Evolutionary conservation across 495 filamentous ascomycete genomes (phyloP).

Genomic region (Podospora anserina): DNA sequence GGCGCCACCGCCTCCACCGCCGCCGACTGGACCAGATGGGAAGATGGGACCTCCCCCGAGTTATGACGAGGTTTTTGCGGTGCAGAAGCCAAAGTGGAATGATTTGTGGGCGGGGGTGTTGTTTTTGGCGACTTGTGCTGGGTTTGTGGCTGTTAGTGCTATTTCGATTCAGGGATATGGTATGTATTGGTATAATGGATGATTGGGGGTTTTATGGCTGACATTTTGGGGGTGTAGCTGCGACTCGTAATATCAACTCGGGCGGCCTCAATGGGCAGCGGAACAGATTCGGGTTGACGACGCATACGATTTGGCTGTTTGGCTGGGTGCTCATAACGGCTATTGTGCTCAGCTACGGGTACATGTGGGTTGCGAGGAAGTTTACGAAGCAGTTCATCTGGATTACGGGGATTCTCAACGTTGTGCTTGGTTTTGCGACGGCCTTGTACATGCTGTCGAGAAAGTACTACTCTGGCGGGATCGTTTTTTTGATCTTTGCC

Average conservation of each 20-base stretch:
- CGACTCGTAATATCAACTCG: constrained; percentile 63
- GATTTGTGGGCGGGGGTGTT: constrained; percentile 84
- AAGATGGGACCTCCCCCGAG: constrained; percentile 44
- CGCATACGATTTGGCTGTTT: constrained; percentile 84
- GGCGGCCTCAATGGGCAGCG: constrained; percentile 71
- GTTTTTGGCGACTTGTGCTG: constrained; percentile 70
- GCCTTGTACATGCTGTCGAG: constrained; percentile 69
- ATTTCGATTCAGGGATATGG: constrained; percentile 75
- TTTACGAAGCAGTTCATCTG: constrained; percentile 92
- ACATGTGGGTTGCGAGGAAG: constrained; percentile 70
- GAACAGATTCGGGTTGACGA: constrained; percentile 65
- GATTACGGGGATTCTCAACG: constrained; percentile 84
- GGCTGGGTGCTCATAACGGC: constrained; percentile 69
- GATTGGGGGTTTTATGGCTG: too few relatives aligned
- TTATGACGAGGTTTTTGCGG: constrained; percentile 76
- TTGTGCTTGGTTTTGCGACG: constrained; percentile 61
- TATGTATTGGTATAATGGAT: constrained; percentile 11
- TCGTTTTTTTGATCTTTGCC: constrained; percentile 78
- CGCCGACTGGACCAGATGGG: constrained; percentile 14
- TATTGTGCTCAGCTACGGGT: constrained; percentile 68
- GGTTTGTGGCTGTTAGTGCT: constrained; percentile 74
- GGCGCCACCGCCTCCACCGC: constrained; percentile 14
- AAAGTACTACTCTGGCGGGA: constrained; percentile 74
- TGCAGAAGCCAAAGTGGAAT: constrained; percentile 81
- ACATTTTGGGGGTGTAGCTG: constrained; percentile 22